Base-by-base conservation (phyloP, 2,329 filamentous ascomycete species). In the Aureobasidium sp. region DNA sequence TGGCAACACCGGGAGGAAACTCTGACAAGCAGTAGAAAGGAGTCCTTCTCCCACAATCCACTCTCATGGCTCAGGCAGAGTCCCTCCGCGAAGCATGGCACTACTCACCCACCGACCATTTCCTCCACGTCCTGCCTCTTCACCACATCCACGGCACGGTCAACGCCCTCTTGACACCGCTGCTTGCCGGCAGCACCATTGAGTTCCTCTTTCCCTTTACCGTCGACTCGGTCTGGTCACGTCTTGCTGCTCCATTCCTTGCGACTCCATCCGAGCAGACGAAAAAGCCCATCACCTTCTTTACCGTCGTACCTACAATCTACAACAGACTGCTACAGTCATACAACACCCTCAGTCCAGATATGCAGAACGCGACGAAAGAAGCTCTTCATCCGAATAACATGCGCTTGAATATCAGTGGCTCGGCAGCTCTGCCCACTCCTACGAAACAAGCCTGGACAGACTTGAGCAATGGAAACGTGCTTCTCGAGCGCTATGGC, bases 171-270 rank as follows among this genome's bases (percentile, higher is more conserved):
- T 81, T 97, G 44, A 88, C 93, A 0, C 94, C 94, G 0, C 81
- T 99, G 0, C 85, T 97, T 62, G 85, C 91, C 6, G 94, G 94
- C 47, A 91, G 90, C 57, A 87, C 87, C 5, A 87, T 97, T 67
- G 94, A 99, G 71, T 97, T 97, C 73, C 84, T 96, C 71, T 97
- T 91, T 71, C 93, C 94, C 0, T 97, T 97, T 78, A 96, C 96
- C 68, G 84, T 91, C 5, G 85, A 90, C 59, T 81, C 84, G 8
- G 90, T 95, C 34, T 99, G 93, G 93, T 82, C 85, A 64, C 88
- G 94, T 27, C 84, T 99, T 51, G 90, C 90, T 0, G 83, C 86
- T 0, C 92, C 92, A 0, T 96, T 94, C 73, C 74, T 91, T 89
- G 1, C 14, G 0, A 21, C 45, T 7, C 13, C 42, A 27, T 8